A percentile compares a stretch with the other conserved stretches of the same genome.
phyloP scores from a whole-genome alignment of 148 eudicot genomes.

The Chenopodium quinoa region DNA sequence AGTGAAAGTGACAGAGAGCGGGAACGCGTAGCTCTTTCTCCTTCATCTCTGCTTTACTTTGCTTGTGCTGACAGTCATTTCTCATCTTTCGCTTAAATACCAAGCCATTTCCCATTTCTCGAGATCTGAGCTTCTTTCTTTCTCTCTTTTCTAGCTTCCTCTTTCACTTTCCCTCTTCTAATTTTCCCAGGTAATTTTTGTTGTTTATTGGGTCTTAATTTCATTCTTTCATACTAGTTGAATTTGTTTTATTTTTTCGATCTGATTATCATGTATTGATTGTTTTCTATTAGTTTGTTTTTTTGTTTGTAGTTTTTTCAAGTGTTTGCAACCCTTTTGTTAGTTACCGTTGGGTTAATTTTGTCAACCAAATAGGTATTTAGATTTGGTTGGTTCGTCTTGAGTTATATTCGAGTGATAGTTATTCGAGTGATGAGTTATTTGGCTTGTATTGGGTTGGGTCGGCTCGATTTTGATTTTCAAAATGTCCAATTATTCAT shows the following conservation, averaged over 20 bases:
- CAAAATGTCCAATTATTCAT: too few relatives aligned
- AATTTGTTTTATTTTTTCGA: background rate
- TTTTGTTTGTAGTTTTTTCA: too few relatives aligned
- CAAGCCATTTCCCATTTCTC: background rate
- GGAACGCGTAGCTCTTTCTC: constrained; percentile 5
- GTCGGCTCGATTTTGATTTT: too few relatives aligned
- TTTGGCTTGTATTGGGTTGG: too few relatives aligned
- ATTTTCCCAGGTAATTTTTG: background rate
- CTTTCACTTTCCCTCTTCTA: background rate
- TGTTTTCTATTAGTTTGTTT: background rate
- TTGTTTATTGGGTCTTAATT: background rate
- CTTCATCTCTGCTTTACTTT: background rate
- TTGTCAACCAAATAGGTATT: too few relatives aligned
- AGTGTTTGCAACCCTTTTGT: background rate
- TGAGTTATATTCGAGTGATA: too few relatives aligned
- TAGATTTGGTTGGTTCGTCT: too few relatives aligned
- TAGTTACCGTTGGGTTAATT: too few relatives aligned
- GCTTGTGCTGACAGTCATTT: constrained; percentile 4
- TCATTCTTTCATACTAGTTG: background rate
- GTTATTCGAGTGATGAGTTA: too few relatives aligned
- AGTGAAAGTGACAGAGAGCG: constrained; percentile 11
- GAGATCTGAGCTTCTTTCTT: background rate
- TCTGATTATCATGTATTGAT: background rate
- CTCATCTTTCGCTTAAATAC: background rate
- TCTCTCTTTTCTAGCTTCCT: background rate